Base-by-base conservation (phyloP, 2,329 filamentous ascomycete species). In the Fusarium kyushuense region DNA sequence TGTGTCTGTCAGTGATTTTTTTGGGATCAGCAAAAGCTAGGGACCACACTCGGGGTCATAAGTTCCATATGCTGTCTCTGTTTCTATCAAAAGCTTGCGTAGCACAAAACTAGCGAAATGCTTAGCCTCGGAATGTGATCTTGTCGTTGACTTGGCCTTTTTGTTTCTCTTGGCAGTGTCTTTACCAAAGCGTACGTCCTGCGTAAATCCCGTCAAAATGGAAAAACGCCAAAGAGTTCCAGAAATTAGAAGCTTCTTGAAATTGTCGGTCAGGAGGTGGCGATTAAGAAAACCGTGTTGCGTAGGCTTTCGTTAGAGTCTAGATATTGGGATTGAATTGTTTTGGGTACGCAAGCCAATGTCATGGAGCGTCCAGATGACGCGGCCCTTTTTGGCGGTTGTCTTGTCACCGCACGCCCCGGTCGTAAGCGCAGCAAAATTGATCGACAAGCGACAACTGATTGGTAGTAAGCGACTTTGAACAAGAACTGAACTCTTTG, bases 281-380 rank as follows among this genome's bases (percentile, higher is more conserved):
- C 66, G 42, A 69, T 46, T 47, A 43, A 6, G 33, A 63, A 32
- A 35, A 49, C 54, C 25, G 29, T 33, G 45, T 67, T 64, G 61
- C 61, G 61, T 64, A 64, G 53, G 30, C 59, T 46, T 47, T 46
- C 43, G 42, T 41, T 36, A 21, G 35, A 58, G 43, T 55, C 30
- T 30, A 59, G 59, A 64, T 64, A 54, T 58, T 55, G 56, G 27
- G 27, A 27, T 27, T 27, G 27, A 27, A 47, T 25, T 62, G 67
- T 69, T 69, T 63, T 41, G 49, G 56, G 60, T 73, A 70, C 70
- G 70, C 71, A 73, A 73, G 71, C 69, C 54, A 63, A 59, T 62
- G 55, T 62, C 52, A 73, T 67, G 58, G 57, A 70, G 58, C 63
- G 46, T 59, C 48, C 65, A 71, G 71, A 71, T 74, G 71, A 73